Percentiles rank a stretch among this genome's conserved stretches.
Conservation (phyloP, 352 stramenopile species). For the Pythium dissimile region DNA sequence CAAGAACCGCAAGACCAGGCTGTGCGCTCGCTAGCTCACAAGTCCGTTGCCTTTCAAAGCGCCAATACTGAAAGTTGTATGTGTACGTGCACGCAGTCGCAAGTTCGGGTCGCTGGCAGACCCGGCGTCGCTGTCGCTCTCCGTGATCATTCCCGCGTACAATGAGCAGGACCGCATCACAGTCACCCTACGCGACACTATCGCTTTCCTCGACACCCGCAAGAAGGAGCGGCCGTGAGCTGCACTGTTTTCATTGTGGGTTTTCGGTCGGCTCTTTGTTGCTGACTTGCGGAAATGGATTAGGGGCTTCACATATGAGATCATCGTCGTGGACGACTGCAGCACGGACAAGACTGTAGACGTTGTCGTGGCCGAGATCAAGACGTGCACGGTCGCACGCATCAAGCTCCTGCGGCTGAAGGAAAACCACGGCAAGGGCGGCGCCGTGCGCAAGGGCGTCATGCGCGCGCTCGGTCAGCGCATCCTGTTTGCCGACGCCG, state of each 20-base stretch:
- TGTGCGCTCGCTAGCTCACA: conserved; percentile 27
- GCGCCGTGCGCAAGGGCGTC: conserved; percentile 86
- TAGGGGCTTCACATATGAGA: conserved; percentile 72
- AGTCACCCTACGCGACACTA: conserved; percentile 87
- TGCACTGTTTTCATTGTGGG: neutral
- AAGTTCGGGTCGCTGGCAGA: conserved; percentile 62
- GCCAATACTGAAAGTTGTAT: no score
- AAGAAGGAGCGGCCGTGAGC: conserved; percentile 40
- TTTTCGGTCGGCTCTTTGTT: neutral
- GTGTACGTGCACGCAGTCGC: no score
- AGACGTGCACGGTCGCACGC: conserved; percentile 36
- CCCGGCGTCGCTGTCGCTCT: conserved; percentile 60
- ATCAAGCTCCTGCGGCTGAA: conserved; percentile 80
- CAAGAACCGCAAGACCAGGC: conserved; percentile 21
- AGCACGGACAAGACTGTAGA: conserved; percentile 81
- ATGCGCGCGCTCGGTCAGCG: conserved; percentile 75
- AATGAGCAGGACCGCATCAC: conserved; percentile 93
- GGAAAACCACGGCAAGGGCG: conserved; percentile 91
- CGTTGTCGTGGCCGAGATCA: conserved; percentile 56
- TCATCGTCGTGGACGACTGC: conserved; percentile 93
- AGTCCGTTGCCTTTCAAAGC: neutral
- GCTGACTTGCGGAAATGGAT: neutral
- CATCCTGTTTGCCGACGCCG: conserved; percentile 90
- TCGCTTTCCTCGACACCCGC: conserved; percentile 84
- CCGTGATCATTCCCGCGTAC: conserved; percentile 93